Evolutionary conservation across 495 filamentous ascomycete genomes (phyloP), one percentile per base, ranked within the genome.

Genomic region (Podospora fimiseda): DNA sequence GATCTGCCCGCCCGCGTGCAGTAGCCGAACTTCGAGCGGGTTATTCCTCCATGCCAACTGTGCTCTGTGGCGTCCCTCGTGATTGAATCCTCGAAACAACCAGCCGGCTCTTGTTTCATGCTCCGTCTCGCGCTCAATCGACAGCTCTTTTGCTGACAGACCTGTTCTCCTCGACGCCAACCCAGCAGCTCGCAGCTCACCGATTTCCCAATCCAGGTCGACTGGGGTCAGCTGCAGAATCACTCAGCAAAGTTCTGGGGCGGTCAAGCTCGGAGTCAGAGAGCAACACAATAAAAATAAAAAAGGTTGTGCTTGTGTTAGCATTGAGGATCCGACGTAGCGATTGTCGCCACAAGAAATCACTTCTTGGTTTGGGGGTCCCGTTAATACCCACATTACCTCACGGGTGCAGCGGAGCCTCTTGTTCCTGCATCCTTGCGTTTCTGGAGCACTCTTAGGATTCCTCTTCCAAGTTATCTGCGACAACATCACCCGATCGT

Each of bases 31-130:
- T 24, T 23, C 42, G 48, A 50, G 55, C 55, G 21, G 14, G 44
- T 30, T 47, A 27, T 44, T 46, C 50, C 30, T 53, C 46, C 46
- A 37, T 46, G 48, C 46, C 50, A 46, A 19, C 50, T 43, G 15
- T 37, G 36, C 42, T 21, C 19, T 45, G 24, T 33, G 16, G 14
- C 39, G 18, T 50, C 48, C 19, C 15, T 21, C 20, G 55, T 41
- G 45, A 40, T 47, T 54, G 47, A 58, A 11, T 11, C 11, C 27
- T 33, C 27, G 27, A 33, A 33, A 33, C 27, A 33, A 33, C n/a
- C 11, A 33, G 5, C 27, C 27, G 27, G 27, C 27, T 33, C 39
- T 6, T 7, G 15, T 37, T 43, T 43, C 37, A 3, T 21, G 5
- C 37, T 3, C 19, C 9, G 36, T 19, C 18, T 8, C 36, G 27